These are phyloP conservation scores for Batrachochytrium dendrobatidis DNA, from an alignment of 371 early-diverging fungal genomes.

Conservation along the genomic window DNA sequence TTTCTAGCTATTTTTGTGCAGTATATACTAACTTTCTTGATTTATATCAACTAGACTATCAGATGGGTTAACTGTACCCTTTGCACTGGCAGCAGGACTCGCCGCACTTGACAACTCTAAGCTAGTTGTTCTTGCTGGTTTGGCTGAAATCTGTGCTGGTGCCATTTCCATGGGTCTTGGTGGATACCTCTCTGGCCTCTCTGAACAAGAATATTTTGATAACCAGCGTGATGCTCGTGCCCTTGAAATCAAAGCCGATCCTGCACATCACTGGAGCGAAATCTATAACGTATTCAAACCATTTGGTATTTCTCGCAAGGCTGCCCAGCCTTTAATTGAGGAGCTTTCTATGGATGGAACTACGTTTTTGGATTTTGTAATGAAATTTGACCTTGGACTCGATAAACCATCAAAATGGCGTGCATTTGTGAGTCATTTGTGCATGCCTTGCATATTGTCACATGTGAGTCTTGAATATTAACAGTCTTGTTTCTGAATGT, in stretches of 20 bases:
- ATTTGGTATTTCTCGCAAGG: slow-evolving; percentile 50
- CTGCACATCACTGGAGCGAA: slow-evolving; percentile 58
- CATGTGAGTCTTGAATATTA: no score
- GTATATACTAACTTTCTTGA: no score
- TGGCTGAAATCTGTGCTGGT: slow-evolving; percentile 66
- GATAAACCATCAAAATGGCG: slow-evolving; percentile 43
- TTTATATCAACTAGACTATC: no score
- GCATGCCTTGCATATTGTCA: neutral
- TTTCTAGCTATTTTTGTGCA: no score
- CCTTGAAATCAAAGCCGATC: slow-evolving; percentile 49
- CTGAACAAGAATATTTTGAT: slow-evolving; percentile 63
- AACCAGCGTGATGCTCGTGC: slow-evolving; percentile 53
- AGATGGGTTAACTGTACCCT: slow-evolving; percentile 69
- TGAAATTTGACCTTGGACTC: slow-evolving; percentile 63
- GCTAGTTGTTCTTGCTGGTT: slow-evolving; percentile 61
- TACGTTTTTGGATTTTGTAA: slow-evolving; percentile 57
- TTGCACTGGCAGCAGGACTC: slow-evolving; percentile 68
- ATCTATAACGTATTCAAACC: slow-evolving; percentile 43
- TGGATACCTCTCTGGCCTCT: slow-evolving; percentile 58
- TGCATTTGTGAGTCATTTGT: neutral
- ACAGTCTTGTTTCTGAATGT: neutral
- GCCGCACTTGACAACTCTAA: slow-evolving; percentile 48
- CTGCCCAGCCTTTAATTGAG: slow-evolving; percentile 55
- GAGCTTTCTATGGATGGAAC: slow-evolving; percentile 44
- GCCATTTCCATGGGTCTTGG: slow-evolving; percentile 56